These are phyloP conservation scores for Asterella californica DNA, from an alignment of 225 moss, liverwort and hornwort species.

Conservation along the genomic window DNA sequence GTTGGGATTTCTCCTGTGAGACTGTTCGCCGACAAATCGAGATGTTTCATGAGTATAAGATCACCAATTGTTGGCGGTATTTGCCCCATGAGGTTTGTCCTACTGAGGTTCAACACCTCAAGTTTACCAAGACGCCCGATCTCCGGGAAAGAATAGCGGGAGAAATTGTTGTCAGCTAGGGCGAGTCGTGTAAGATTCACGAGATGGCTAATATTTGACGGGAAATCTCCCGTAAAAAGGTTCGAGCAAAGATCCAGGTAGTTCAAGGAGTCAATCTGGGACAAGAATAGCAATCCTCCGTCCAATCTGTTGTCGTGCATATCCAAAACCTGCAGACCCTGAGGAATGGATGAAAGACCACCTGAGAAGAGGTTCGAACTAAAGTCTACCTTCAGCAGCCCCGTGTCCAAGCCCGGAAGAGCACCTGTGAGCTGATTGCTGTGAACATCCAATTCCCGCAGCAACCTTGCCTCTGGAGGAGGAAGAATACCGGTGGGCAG, in stretches of 20 bases:
- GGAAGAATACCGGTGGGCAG: neutral
- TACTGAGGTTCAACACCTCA: slow-evolving; percentile 21
- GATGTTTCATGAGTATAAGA: neutral
- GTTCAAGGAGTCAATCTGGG: neutral
- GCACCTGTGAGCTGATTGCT: slow-evolving; percentile 44
- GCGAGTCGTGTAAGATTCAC: slow-evolving; percentile 12
- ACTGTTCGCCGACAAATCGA: slow-evolving; percentile 52
- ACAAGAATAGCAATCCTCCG: slow-evolving; percentile 37
- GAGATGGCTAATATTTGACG: slow-evolving; percentile 15
- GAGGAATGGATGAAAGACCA: neutral
- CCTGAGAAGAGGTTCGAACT: slow-evolving; percentile 14
- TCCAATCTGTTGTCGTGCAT: slow-evolving; percentile 55
- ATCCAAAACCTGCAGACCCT: slow-evolving; percentile 29
- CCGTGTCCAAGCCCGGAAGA: neutral
- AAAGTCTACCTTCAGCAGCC: slow-evolving; percentile 17
- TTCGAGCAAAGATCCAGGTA: slow-evolving; percentile 32
- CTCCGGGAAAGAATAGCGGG: neutral
- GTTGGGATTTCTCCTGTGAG: slow-evolving; percentile 45
- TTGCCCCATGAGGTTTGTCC: neutral
- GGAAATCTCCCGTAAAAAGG: slow-evolving; percentile 18
- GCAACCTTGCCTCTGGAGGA: neutral
- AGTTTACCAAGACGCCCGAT: neutral
- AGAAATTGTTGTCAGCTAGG: slow-evolving; percentile 25
- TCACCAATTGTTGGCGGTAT: slow-evolving; percentile 14
- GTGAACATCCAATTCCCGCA: slow-evolving; percentile 45